Percentiles rank a stretch among this genome's conserved stretches.
Evolutionary conservation across 2,329 filamentous ascomycete species (phyloP).

Genomic region (Penicillium sp.): DNA sequence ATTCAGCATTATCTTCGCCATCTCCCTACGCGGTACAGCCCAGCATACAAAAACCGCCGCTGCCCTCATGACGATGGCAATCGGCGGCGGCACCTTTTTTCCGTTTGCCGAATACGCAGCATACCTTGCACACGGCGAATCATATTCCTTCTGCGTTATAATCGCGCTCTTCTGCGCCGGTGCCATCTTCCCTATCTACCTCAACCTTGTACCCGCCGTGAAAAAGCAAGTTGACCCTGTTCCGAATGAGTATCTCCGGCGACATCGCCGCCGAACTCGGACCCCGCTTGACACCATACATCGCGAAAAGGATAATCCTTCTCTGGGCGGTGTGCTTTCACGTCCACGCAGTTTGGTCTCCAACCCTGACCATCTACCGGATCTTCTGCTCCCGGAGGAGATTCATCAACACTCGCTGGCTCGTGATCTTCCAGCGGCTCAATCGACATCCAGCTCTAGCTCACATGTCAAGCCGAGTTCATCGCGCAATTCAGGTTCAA

Average conservation of each 20-base stretch:
- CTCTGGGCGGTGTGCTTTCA: conserved; percentile 30
- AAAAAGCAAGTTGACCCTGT: conserved; percentile 53
- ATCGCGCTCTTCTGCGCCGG: conserved; percentile 53
- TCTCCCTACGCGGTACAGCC: conserved; percentile 57
- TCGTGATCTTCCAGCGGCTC: not conserved
- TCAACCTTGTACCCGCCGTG: conserved; percentile 50
- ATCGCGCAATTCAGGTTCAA: not conserved
- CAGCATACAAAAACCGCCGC: conserved; percentile 57
- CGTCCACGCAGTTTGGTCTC: conserved; percentile 29
- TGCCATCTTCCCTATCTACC: conserved; percentile 53
- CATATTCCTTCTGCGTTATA: conserved; percentile 54
- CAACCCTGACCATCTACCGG: conserved; percentile 22
- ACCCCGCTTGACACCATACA: conserved; percentile 9
- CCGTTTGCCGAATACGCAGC: conserved; percentile 55
- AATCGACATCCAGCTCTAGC: conserved; percentile 4
- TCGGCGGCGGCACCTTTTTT: conserved; percentile 55
- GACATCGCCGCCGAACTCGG: conserved; percentile 24
- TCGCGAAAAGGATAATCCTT: conserved; percentile 31
- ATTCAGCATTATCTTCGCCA: conserved; percentile 59
- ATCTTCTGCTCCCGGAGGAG: conserved; percentile 18
- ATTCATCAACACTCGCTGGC: conserved; percentile 5
- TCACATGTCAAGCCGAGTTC: not conserved
- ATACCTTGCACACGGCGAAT: conserved; percentile 37
- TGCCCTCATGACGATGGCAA: conserved; percentile 53
- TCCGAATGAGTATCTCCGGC: conserved; percentile 37